Evolutionary conservation across 805 yeast species (phyloP), one percentile per base, ranked within the genome.

Genomic region (Ogataea sp.): DNA sequence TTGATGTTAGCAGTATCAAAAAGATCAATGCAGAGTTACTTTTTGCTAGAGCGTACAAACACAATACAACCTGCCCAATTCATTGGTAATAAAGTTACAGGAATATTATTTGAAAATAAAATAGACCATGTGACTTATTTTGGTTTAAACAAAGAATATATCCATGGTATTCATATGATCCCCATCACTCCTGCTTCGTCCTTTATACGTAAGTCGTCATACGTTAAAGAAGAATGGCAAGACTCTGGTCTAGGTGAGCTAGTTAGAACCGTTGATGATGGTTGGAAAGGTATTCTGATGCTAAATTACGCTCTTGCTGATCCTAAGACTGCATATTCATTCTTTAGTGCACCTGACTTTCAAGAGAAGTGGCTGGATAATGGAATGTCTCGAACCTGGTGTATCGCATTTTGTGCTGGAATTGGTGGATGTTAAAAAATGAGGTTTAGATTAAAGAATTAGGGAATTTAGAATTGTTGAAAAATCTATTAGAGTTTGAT

Each of bases 141-240:
- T 52, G 88, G 88, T 5, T 53, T 62, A 43, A 62, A 71, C 39
- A 59, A 64, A 31, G 80, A 80, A 56, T 82, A 75, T 50, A 80
- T 80, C 39, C 86, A 82, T 48, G 90, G 90, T 4, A 83, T 82
- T 43, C 88, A 83, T 55, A 83, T 82, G 88, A 53, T 83, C 29
- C 89, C 89, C 18, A 62, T 75, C 23, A 80, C 84, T 0, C 83
- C 86, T 1, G 66, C 69, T 15, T 75, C 83, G 20, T 66, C 80
- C 1, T 71, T 61, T 43, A 66, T 80, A 32, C 68, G 89, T 42
- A 56, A 63, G 15, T 68, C 79, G 2, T 49, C 52, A 13, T 78
- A 73, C 56, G 76, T 72, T 7, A 41, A 52, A 32, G 64, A 73
- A 49, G 80, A 65, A 49, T 61, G 73, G 73, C 34, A 49, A 17